phyloP scores from a whole-genome alignment of 306 rosid species.

The Ormosia emarginata region DNA sequence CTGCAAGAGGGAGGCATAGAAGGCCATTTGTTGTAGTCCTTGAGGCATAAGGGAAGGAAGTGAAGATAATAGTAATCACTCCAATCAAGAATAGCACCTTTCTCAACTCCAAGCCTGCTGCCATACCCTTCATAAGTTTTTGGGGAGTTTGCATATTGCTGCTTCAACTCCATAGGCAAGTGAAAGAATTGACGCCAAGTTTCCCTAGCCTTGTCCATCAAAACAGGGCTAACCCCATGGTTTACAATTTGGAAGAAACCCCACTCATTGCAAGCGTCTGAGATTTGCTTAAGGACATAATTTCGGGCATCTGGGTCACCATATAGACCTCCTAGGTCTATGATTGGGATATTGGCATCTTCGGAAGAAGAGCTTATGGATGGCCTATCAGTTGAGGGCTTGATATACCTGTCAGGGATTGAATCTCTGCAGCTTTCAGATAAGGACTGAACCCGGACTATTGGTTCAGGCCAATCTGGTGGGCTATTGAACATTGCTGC shows the following conservation, averaged over 20 bases:
- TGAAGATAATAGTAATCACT: constrained; percentile 84
- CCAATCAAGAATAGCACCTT: constrained; percentile 91
- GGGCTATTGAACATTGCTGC: constrained; percentile 32
- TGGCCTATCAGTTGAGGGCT: constrained; percentile 53
- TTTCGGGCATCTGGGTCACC: not conserved
- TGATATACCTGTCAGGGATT: constrained; percentile 72
- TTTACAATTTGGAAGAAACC: constrained; percentile 75
- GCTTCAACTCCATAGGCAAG: constrained; percentile 63
- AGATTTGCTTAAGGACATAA: constrained; percentile 34
- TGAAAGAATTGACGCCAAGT: constrained; percentile 73
- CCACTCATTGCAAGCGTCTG: constrained; percentile 68
- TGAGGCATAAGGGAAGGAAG: constrained; percentile 56
- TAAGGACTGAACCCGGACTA: constrained; percentile 77
- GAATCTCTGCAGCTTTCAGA: constrained; percentile 43
- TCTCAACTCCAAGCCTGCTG: constrained; percentile 72
- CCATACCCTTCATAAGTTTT: constrained; percentile 90
- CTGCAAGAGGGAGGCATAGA: constrained; percentile 31
- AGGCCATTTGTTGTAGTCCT: constrained; percentile 75
- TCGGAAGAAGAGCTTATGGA: not conserved
- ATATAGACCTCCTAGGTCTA: constrained; percentile 51
- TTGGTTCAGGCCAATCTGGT: constrained; percentile 94
- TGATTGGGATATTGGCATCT: constrained; percentile 58
- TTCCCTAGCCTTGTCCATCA: constrained; percentile 53
- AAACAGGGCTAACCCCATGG: constrained; percentile 59
- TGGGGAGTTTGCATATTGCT: constrained; percentile 64